Evolutionary conservation across 768 basidiomycete genomes (phyloP), one percentile per base, ranked within the genome.

Genomic region (Tulasnella sp.): DNA sequence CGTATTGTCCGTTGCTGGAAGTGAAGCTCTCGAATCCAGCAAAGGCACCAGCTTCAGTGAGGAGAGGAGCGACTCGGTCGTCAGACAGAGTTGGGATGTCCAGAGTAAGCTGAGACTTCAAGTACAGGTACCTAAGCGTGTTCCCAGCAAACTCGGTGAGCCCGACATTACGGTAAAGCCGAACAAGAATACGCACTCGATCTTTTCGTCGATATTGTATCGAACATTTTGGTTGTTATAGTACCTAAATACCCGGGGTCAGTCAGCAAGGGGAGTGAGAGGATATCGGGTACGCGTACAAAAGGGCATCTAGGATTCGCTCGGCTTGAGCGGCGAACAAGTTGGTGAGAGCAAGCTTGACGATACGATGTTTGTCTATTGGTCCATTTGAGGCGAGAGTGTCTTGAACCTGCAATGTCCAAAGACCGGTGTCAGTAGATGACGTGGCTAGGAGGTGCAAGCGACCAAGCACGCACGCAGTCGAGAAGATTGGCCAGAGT

Each of bases 71-170:
- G 18, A 70, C 70, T 5, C 55, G 67, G 42, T 67, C 26, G 39
- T 77, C 77, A 20, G 69, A 71, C 29, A 77, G 69, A 16, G 77
- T 70, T 26, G 77, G 77, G 37, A 77, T 77, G 44, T 77, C 77
- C 23, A 77, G 16, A 23, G 23, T 15, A 9, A 77, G 44, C 70
- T 70, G 69, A 44, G 77, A 70, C 71, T 71, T 73, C 32, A 77
- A 44, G 35, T 77, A 77, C 70, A 77, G 40, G 69, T 73, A 51
- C 69, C 77, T 77, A 39, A 55, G 16, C 37, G 48, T 13, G 29
- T 37, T 73, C 39, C 18, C 46, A 18, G 11, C 5, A 15, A 32
- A 37, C 9, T 23, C 26, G 44, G 51, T 46, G 5, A 39, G 69
- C 55, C n/a, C 40, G 11, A 26, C 13, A 9, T 37, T 18, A 13